phyloP scores from a whole-genome alignment of 768 basidiomycete species.

The Boletales sp. region DNA sequence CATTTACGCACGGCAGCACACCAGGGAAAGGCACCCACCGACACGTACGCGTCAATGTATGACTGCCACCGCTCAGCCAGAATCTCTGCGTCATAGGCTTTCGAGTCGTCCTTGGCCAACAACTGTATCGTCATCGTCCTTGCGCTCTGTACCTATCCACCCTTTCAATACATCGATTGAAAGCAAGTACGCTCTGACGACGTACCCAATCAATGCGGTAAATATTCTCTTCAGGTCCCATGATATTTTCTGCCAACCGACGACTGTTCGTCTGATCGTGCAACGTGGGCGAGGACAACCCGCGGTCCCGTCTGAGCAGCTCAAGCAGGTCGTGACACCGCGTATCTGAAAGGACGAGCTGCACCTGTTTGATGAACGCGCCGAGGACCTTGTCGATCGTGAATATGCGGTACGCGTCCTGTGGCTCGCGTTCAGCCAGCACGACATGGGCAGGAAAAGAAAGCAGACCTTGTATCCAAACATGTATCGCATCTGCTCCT shows the following conservation, averaged over 20 bases:
- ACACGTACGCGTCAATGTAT: constrained; percentile 75
- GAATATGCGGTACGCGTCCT: constrained; percentile 86
- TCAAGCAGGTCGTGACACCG: constrained; percentile 74
- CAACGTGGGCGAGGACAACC: constrained; percentile 52
- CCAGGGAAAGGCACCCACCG: constrained; percentile 37
- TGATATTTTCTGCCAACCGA: constrained; percentile 61
- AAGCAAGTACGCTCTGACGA: neutral
- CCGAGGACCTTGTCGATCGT: constrained; percentile 92
- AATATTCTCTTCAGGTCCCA: constrained; percentile 74
- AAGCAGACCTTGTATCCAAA: constrained; percentile 71
- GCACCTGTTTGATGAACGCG: constrained; percentile 86
- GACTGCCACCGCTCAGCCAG: constrained; percentile 75
- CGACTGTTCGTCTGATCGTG: constrained; percentile 72
- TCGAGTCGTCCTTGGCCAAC: constrained; percentile 75
- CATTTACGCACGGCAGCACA: neutral
- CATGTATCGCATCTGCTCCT: constrained; percentile 86
- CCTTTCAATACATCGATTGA: neutral
- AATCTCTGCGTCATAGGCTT: constrained; percentile 72
- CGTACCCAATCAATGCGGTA: constrained; percentile 81
- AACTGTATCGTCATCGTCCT: constrained; percentile 71
- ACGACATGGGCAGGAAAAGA: neutral
- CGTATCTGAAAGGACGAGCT: constrained; percentile 61
- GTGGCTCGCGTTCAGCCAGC: constrained; percentile 1
- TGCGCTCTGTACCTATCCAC: constrained; percentile 53
- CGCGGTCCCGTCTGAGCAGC: constrained; percentile 63